These are phyloP conservation scores for Sphaerulina musiva DNA, from an alignment of 2,329 filamentous ascomycete genomes.

Conservation along the genomic window DNA sequence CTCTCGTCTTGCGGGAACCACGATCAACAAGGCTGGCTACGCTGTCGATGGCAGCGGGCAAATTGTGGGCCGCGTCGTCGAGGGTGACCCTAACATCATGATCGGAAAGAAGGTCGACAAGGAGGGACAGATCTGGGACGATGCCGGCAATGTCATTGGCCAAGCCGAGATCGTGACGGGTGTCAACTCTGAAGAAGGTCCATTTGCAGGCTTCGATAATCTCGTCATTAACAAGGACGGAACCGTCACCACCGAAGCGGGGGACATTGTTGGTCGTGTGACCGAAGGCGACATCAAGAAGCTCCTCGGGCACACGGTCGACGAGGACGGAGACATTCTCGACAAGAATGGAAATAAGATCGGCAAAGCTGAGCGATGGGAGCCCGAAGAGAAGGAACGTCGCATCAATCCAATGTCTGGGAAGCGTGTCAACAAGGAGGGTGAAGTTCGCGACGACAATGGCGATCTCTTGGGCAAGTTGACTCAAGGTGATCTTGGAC, in stretches of 20 bases:
- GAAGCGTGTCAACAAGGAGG: conserved; percentile 49
- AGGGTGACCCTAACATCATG: conserved; percentile 51
- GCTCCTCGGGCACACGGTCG: conserved; percentile 46
- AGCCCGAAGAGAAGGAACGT: conserved; percentile 49
- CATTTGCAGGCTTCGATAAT: conserved; percentile 55
- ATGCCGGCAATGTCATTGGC: conserved; percentile 56
- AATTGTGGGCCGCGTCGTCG: conserved; percentile 52
- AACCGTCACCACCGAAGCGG: conserved; percentile 44
- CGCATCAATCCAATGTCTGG: conserved; percentile 56
- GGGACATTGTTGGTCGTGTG: conserved; percentile 45
- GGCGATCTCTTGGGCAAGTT: conserved; percentile 46
- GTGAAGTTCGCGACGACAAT: conserved; percentile 47
- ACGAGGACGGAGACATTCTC: conserved; percentile 48
- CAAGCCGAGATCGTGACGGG: conserved; percentile 52
- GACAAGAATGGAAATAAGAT: conserved; percentile 51
- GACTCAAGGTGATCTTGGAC: conserved; percentile 47
- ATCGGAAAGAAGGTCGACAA: conserved; percentile 58
- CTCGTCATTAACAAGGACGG: conserved; percentile 54
- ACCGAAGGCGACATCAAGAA: conserved; percentile 48
- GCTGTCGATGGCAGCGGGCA: conserved; percentile 55
- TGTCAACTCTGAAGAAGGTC: conserved; percentile 45
- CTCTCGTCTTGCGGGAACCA: conserved; percentile 55
- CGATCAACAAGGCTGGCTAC: conserved; percentile 58
- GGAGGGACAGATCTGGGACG: conserved; percentile 58
- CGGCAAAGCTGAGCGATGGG: conserved; percentile 48